A percentile compares a stretch with the other conserved stretches of the same genome.
Evolutionary conservation across 2,329 filamentous ascomycete genomes (phyloP).

Genomic region (Tolypocladium endophyticum): DNA sequence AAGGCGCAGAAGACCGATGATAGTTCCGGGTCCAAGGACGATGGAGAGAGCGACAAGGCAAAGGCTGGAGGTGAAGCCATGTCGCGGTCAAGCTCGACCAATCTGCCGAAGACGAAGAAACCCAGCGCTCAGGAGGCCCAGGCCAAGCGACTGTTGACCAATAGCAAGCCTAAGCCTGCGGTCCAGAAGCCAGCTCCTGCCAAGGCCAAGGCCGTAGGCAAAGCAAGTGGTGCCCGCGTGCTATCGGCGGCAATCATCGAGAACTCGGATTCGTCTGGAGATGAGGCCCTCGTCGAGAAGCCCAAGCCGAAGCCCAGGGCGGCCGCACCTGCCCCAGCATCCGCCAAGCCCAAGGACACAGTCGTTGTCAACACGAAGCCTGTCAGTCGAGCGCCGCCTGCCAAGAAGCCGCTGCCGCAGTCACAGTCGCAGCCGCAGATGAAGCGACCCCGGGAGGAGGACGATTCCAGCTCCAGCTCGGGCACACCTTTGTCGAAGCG

Average conservation of each 20-base stretch:
- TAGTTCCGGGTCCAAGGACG: constrained; percentile 28
- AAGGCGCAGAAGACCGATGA: constrained; percentile 41
- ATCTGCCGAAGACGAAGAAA: constrained; percentile 48
- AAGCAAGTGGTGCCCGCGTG: constrained; percentile 30
- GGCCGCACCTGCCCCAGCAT: background rate
- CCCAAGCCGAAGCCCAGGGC: constrained; percentile 15
- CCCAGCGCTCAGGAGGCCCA: constrained; percentile 40
- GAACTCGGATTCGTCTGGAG: constrained; percentile 45
- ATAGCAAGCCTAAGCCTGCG: constrained; percentile 22
- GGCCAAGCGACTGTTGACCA: constrained; percentile 40
- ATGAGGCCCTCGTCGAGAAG: constrained; percentile 25
- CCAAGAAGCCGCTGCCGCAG: constrained; percentile 16
- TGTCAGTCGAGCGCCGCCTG: constrained; percentile 19
- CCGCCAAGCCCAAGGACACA: constrained; percentile 16
- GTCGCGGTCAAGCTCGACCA: constrained; percentile 40
- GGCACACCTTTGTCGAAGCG: constrained; percentile 47
- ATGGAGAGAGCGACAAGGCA: constrained; percentile 17
- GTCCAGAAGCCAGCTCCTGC: constrained; percentile 23
- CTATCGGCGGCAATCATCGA: constrained; percentile 46
- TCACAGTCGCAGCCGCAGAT: constrained; percentile 7
- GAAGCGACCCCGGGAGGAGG: constrained; percentile 43
- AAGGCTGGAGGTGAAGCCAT: constrained; percentile 29
- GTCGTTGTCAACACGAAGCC: constrained; percentile 22
- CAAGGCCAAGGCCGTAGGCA: constrained; percentile 27
- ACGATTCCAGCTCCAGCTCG: constrained; percentile 49